Base-by-base conservation (phyloP, 140 eudicot genomes). In the Erigeron philadelphicus region DNA sequence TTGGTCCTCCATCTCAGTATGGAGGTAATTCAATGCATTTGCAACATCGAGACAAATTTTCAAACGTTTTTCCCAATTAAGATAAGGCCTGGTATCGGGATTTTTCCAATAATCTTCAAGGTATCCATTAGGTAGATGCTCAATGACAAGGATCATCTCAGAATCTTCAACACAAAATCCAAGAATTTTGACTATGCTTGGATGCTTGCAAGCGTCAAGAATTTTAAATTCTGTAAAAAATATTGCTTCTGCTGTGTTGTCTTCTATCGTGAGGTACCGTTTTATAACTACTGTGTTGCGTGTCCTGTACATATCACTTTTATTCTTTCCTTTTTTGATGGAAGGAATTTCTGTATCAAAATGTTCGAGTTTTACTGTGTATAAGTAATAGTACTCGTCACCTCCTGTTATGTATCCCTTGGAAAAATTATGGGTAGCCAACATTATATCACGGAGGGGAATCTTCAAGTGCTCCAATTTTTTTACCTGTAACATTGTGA, bases 91-190 rank as follows among this genome's bases (percentile, higher is more conserved):
- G 9, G 0, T 16, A 3, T 64, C 44, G 41, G 1, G n/a, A 18
- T 44, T 64, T 6, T 0, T 16, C 44, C 45, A 18, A 11, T 65
- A 21, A 65, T 65, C 58, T 19, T 4, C 57, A 11, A 65, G 70
- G 40, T 45, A 65, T 18, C 70, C 70, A 11, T 46, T 45, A 18
- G 19, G 48, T 19, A 9, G n/a, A 48, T 48, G 16, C 7, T 48
- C 60, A 8, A 7, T 12, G 31, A 23, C 15, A 66, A 48, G 15
- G 9, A 47, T 66, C 71, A 25, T 67, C 25, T 67, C 25, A 3
- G 46, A 67, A 48, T 0, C 46, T 67, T 67, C 72, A 67, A 21
- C 46, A 48, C 72, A 48, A 8, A 31, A 48, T 67, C 72, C 72
- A 25, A 48, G 8, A 23, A 67, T 45, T 3, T 59, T 25, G 47